Evolutionary conservation across 441 rosid genomes (phyloP).

Genomic region (Cnidoscolus chayamansa): DNA sequence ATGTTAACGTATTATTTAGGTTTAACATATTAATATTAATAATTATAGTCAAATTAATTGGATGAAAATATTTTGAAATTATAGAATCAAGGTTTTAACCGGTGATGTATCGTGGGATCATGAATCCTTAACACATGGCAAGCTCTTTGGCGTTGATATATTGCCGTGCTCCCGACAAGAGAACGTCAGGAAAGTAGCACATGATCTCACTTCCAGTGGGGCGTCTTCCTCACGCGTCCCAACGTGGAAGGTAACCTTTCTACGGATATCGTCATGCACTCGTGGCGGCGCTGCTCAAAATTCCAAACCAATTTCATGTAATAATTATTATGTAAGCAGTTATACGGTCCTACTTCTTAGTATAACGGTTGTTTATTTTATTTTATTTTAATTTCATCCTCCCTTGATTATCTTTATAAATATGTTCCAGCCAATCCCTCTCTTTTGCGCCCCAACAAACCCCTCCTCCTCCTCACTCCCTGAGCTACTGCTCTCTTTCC

Average conservation of each 20-base stretch:
- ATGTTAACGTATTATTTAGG: no score
- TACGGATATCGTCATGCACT: slow-evolving; percentile 23
- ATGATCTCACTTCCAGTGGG: slow-evolving; percentile 4
- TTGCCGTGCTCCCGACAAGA: no score
- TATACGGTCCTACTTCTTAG: slow-evolving; percentile 12
- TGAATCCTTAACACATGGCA: no score
- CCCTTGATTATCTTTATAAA: neutral
- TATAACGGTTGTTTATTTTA: slow-evolving; percentile 13
- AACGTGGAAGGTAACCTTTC: slow-evolving; percentile 17
- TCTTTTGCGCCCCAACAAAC: neutral
- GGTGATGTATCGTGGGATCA: no score
- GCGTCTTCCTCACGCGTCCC: slow-evolving; percentile 17
- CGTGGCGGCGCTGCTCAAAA: slow-evolving; percentile 36
- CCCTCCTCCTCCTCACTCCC: slow-evolving; percentile 20
- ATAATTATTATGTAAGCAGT: slow-evolving; percentile 19
- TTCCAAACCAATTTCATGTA: slow-evolving; percentile 11
- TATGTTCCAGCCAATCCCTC: neutral
- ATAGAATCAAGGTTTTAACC: no score
- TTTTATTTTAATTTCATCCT: no score
- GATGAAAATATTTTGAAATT: no score
- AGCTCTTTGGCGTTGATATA: no score
- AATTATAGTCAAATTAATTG: no score
- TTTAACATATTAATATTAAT: no score
- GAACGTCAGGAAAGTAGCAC: no score
- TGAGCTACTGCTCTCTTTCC: neutral